Percentiles rank a stretch among this genome's conserved stretches.
phyloP scores from a whole-genome alignment of 1,284 basidiomycete species.

The Ceratobasidium theobromae region DNA sequence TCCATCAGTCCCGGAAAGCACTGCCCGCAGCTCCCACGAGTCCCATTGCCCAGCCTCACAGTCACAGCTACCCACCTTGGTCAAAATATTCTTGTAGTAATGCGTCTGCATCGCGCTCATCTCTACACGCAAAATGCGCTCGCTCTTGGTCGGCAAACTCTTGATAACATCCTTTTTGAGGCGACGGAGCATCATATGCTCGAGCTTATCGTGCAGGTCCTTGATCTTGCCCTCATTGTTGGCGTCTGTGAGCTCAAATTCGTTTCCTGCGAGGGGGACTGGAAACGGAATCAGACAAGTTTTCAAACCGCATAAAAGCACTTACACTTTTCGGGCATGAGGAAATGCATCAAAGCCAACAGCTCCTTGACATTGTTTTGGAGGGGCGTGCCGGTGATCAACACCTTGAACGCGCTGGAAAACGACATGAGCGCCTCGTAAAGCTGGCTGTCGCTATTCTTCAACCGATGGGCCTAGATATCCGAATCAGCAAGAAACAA shows the following conservation, averaged over 20 bases:
- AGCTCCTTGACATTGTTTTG: constrained; percentile 99
- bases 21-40: neutral
- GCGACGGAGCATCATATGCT: constrained; percentile 92
- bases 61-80: constrained; percentile 71
- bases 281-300: constrained; percentile 14
- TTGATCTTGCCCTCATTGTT: constrained; percentile 96
- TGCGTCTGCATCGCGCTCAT: constrained; percentile 97
- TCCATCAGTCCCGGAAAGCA: neutral
- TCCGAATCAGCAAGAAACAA: neutral
- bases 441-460: constrained; percentile 96
- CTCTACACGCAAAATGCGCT: constrained; percentile 96
- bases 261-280: constrained; percentile 75
- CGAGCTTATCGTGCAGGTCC: constrained; percentile 90
- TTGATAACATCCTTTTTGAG: constrained; percentile 98
- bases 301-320: constrained; percentile 1
- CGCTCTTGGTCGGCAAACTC: constrained; percentile 95
- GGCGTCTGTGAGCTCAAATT: constrained; percentile 91
- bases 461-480: constrained; percentile 87
- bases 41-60: neutral
- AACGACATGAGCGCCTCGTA: constrained; percentile 94
- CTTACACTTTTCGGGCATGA: constrained; percentile 97
- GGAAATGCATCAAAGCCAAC: constrained; percentile 95
- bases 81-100: constrained; percentile 99
- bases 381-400: constrained; percentile 97
- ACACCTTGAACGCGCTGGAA: constrained; percentile 85